Evolutionary conservation across 176 grass and related monocot genomes (phyloP), one percentile per base, ranked within the genome.

Genomic region (Cenchrus purpureus): DNA sequence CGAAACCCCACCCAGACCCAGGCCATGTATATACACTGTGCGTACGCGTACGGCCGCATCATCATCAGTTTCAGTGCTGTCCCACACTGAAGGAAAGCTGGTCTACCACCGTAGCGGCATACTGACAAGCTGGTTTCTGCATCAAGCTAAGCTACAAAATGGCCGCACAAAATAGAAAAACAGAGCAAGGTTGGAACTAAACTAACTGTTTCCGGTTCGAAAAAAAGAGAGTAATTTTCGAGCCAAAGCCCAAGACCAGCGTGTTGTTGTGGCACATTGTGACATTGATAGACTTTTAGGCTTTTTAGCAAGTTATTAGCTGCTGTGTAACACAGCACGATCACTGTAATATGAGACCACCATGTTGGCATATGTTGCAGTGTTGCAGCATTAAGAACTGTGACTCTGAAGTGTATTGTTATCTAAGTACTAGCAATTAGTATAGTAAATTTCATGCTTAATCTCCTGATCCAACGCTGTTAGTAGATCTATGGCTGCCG

Each of bases 41-140:
- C 63, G 63, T 65, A 65, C 29, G 2, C 58, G 63, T 65, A 65
- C 63, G 28, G 12, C 63, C 63, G 63, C 63, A 65, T 65, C 29
- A 65, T 65, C 63, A 65, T 65, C 28, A 65, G 63, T 65, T 65
- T 65, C 29, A 65, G 63, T 65, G 63, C 29, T 65, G 29, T 65
- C 29, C 63, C 29, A 7, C 63, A 65, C 62, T 65, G 62, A 65
- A 65, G 6, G 29, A 65, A 65, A 14, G 29, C 28, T 14, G 12
- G 29, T 15, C 29, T 32, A 34, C 61, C 22, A 6, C 61, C 61
- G 61, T 31, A 64, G 10, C 3, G 60, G 60, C 60, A 63, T 31
- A 64, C 61, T 65, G 17, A 58, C 61, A 3, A 31, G 28, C 61
- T 31, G 11, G 11, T 64, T 29, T 31, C 61, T 64, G 25, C 61